Percentiles rank a stretch among this genome's conserved stretches.
Evolutionary conservation across 257 asterid species (phyloP).

Genomic region (Solanum chilense): DNA sequence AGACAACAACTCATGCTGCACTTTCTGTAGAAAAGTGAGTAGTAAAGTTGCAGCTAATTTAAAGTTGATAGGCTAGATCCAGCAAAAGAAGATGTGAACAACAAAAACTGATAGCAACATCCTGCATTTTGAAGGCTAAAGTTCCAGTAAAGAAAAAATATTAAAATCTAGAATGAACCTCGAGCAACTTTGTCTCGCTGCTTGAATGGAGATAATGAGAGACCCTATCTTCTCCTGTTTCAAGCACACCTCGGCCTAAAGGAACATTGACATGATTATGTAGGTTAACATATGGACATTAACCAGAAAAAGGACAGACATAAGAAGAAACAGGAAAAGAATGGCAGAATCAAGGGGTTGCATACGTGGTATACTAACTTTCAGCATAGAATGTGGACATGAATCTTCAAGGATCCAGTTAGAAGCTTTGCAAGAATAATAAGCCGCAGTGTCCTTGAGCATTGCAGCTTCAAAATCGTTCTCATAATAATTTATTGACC

Average conservation of each 20-base stretch:
- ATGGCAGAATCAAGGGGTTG: background rate
- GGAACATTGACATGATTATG: background rate
- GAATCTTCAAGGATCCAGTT: slow-evolving; percentile 96
- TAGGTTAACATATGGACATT: background rate
- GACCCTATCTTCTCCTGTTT: slow-evolving; percentile 76
- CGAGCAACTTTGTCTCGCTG: slow-evolving; percentile 90
- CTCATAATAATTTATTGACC: slow-evolving; percentile 75
- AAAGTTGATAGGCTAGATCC: background rate
- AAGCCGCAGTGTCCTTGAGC: slow-evolving; percentile 81
- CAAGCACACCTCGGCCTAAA: slow-evolving; percentile 85
- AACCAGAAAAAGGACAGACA: background rate
- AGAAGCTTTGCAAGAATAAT: slow-evolving; percentile 96
- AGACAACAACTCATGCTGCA: slow-evolving; percentile 75
- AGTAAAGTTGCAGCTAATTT: background rate
- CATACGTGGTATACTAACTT: slow-evolving; percentile 28
- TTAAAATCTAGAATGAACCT: slow-evolving; percentile 44
- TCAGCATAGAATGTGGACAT: slow-evolving; percentile 91
- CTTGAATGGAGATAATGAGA: slow-evolving; percentile 91
- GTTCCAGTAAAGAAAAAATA: background rate
- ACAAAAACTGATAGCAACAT: background rate
- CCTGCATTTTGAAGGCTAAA: background rate
- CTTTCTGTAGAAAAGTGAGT: slow-evolving; percentile 35
- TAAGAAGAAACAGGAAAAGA: background rate
- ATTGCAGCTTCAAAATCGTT: slow-evolving; percentile 79
- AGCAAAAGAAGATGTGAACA: background rate